A percentile compares a stretch with the other conserved stretches of the same genome.
Conservation (phyloP, 75 land plant genomes). For the Sequoiadendron giganteum region DNA sequence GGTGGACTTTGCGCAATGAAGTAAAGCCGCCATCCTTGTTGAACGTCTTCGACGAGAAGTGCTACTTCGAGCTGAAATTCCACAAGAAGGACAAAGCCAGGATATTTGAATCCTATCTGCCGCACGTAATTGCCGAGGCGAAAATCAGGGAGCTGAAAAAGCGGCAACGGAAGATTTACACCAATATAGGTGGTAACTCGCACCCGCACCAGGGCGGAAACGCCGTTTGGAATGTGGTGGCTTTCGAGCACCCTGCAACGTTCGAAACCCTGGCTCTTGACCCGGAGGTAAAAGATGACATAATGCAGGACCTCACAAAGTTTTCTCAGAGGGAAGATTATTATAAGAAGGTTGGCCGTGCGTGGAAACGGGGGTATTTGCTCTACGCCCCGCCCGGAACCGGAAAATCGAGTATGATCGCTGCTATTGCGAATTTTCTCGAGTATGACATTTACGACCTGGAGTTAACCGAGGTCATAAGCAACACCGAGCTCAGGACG, state of each 20-base stretch:
- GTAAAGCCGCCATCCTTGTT: not conserved
- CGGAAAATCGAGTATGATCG: slow-evolving; percentile 74
- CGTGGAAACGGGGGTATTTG: slow-evolving; percentile 74
- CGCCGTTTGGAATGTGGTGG: slow-evolving; percentile 32
- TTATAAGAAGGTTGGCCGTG: slow-evolving; percentile 51
- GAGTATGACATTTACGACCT: slow-evolving; percentile 46
- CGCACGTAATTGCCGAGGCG: slow-evolving; percentile 24
- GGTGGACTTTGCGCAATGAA: slow-evolving; percentile 17
- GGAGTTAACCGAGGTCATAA: slow-evolving; percentile 36
- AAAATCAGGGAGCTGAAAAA: slow-evolving; percentile 22
- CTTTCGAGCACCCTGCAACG: slow-evolving; percentile 47
- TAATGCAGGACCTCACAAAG: slow-evolving; percentile 38
- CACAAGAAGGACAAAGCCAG: slow-evolving; percentile 29
- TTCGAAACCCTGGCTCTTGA: slow-evolving; percentile 47
- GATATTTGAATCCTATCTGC: slow-evolving; percentile 29
- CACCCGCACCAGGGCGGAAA: not conserved
- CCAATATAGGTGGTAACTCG: not conserved
- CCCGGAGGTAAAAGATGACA: slow-evolving; percentile 13
- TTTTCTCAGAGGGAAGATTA: slow-evolving; percentile 35
- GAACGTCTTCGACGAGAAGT: not conserved
- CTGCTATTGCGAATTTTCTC: slow-evolving; percentile 64
- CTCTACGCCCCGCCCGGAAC: slow-evolving; percentile 69
- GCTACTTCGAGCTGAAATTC: slow-evolving; percentile 26
- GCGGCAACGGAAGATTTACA: slow-evolving; percentile 36
- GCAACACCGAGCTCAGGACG: slow-evolving; percentile 42